Conservation (phyloP, 768 basidiomycete genomes). For the Fomitopsis serialis region DNA sequence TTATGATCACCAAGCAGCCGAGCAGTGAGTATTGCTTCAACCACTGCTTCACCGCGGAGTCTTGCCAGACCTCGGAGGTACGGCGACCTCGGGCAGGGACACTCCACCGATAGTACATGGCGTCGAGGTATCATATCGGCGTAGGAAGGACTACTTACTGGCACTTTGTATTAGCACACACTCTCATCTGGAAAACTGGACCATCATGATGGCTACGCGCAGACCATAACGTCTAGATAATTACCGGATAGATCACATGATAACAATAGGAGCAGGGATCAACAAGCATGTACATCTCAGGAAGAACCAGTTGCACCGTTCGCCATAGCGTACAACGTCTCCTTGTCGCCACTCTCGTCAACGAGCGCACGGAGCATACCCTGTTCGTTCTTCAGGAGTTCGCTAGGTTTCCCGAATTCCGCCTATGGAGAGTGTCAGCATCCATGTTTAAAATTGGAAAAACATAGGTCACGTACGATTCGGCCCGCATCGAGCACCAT, state of each 20-base stretch:
- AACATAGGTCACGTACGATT: constrained; percentile 23
- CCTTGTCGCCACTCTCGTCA: constrained; percentile 34
- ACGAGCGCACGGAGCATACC: constrained; percentile 34
- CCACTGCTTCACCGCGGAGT: too few relatives aligned
- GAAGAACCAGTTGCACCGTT: neutral
- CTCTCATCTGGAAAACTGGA: too few relatives aligned
- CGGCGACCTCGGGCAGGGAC: too few relatives aligned
- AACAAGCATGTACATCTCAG: neutral
- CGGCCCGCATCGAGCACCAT: constrained; percentile 39
- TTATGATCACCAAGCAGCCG: too few relatives aligned
- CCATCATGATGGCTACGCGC: too few relatives aligned
- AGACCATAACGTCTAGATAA: too few relatives aligned
- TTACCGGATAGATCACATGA: neutral
- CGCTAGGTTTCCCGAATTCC: constrained; percentile 48
- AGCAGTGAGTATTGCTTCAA: too few relatives aligned
- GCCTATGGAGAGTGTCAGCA: constrained; percentile 20
- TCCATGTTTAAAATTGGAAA: neutral
- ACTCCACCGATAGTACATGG: too few relatives aligned
- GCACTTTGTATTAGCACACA: too few relatives aligned
- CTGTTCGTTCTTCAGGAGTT: constrained; percentile 34
- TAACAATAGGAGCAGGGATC: neutral
- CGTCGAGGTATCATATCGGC: too few relatives aligned
- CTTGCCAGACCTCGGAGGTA: too few relatives aligned
- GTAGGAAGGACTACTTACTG: too few relatives aligned
- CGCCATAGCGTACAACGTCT: constrained; percentile 28